Base-by-base conservation (phyloP, 2,329 filamentous ascomycete genomes). In the Aspergillus luchuensis region DNA sequence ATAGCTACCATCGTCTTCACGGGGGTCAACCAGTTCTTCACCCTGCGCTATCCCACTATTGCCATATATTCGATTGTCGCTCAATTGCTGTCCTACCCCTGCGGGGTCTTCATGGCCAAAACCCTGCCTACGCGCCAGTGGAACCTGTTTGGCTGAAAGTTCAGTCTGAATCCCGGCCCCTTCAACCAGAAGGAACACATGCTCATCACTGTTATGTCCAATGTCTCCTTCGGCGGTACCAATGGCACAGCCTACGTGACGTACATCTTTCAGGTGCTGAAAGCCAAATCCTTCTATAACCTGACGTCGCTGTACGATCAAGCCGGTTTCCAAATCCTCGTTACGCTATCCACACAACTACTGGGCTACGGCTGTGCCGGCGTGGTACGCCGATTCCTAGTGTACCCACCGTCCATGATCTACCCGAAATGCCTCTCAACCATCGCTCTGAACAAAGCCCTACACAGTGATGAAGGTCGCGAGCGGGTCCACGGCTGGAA, bases 11-110 rank as follows among this genome's bases (percentile, higher is more conserved):
- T 66, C 23, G 13, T 67, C 17, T 39, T 66, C 8, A 61, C 56
- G 5, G 64, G 57, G 0, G 39, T 67, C 43, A 67, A 67, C 23
- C 64, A 66, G 49, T 60, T 67, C 45, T 66, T 67, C 21, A 63
- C 23, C 57, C 53, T 60, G 36, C 59, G 52, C 56, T 63, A 39
- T 57, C 65, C 19, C n/a, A 51, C 63, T 19, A 62, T 59, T 43
- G 10, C 5, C 8, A 25, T 59, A 8, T 38, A 49, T 11, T 52
- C 38, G 11, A 19, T 53, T 10, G 57, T 59, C 6, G 51, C 49
- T 10, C 57, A 59, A 30, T 25, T 62, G 17, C n/a, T 60, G 3
- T 47, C 57, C 5, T 60, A 49, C 10, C 60, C 60, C 5, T 41
- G 55, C 21, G 60, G 60, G 2, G 47, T 41, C n/a, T 48, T 59